Base-by-base conservation (phyloP, 257 asterid species). In the Solanum sejunctum region DNA sequence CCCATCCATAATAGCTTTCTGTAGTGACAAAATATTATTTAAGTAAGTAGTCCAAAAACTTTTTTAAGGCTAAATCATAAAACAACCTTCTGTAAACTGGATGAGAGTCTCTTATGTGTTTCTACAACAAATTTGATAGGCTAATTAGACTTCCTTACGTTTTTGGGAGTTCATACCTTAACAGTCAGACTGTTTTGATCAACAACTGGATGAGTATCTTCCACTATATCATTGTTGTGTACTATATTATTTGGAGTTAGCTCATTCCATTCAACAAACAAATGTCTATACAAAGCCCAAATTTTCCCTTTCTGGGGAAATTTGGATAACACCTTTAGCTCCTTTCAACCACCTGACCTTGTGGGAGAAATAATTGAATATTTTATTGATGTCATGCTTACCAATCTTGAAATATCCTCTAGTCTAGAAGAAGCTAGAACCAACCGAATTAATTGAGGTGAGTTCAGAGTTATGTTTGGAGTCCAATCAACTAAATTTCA, bases 241-340 rank as follows among this genome's bases (percentile, higher is more conserved):
- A 91, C 73, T n/a, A 66, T 90, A 66, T 92, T 92, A 83, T 89
- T 91, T 2, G 85, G 85, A 10, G 93, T 91, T 61, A 28, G 80
- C 86, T 83, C 92, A 36, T 93, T 84, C 97, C 97, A 94, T 80
- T 91, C 87, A 23, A 89, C 85, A 18, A 94, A 91, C 98, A 96
- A 94, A 86, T 94, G 90, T 86, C 88, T 83, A 83, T 90, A 92
- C 88, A 93, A 41, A 3, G 97, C 96, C 98, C 98, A 93, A 1
- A 41, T 94, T 95, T 15, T 96, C 95, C 87, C 91, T 91, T 20
- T 84, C 63, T 3, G 97, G 94, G 63, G 85, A 88, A 55, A 94
- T 88, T 57, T 88, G 91, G 57, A 91, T 84, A 12, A 87, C 88
- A 58, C 96, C 96, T 88, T 86, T 85, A 41, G 85, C 39, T 6